Conservation (phyloP, 163 green algal species). For the Prototheca cutis region DNA sequence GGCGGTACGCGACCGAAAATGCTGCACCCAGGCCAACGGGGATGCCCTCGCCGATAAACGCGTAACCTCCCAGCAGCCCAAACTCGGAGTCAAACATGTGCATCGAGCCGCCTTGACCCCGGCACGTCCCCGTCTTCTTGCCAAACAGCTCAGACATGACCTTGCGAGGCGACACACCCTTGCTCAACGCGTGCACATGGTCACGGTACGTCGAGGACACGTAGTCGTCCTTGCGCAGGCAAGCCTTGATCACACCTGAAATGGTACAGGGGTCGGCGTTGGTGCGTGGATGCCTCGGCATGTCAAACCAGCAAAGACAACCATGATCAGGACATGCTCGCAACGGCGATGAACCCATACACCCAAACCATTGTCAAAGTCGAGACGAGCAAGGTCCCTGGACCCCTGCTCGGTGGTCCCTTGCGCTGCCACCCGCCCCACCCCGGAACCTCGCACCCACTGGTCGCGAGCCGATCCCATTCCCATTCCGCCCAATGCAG, state of each 20-base stretch:
- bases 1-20: constrained; percentile 78
- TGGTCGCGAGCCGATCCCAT: too few relatives aligned
- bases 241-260: constrained; percentile 32
- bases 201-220: constrained; percentile 96
- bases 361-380: too few relatives aligned
- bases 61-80: constrained; percentile 75
- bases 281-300: too few relatives aligned
- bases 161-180: constrained; percentile 41
- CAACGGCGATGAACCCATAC: too few relatives aligned
- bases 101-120: constrained; percentile 92
- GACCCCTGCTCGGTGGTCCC: too few relatives aligned
- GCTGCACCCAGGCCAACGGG: constrained; percentile 86
- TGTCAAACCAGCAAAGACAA: too few relatives aligned
- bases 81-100: constrained; percentile 92
- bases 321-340: too few relatives aligned
- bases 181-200: constrained; percentile 93
- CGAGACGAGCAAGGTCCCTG: too few relatives aligned
- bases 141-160: constrained; percentile 99
- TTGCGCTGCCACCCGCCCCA: too few relatives aligned
- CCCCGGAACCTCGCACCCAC: too few relatives aligned
- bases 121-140: constrained; percentile 90
- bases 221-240: constrained; percentile 80
- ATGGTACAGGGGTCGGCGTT: neutral
- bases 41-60: constrained; percentile 93
- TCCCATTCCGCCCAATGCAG: neutral